These are phyloP conservation scores for Colletotrichum liriopes DNA, from an alignment of 2,329 filamentous ascomycete genomes.

Conservation along the genomic window DNA sequence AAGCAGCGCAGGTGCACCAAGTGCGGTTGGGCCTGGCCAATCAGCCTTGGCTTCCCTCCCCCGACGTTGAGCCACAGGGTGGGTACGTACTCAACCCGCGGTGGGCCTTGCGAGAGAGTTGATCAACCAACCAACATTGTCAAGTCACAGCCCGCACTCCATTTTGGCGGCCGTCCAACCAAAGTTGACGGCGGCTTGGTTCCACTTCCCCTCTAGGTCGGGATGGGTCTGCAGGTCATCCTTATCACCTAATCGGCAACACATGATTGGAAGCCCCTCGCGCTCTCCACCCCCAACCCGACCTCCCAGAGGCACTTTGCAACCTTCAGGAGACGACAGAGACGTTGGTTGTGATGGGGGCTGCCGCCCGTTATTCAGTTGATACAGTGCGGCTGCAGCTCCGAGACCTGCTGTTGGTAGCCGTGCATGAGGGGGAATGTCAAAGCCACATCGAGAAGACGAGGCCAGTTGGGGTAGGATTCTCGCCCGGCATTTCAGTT, in stretches of 20 bases:
- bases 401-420: conserved; percentile 34
- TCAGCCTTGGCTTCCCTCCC: conserved; percentile 15
- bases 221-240: conserved; percentile 6
- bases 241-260: conserved; percentile 24
- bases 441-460: background rate
- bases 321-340: conserved; percentile 2
- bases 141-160: background rate
- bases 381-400: conserved; percentile 34
- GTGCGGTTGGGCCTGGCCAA: conserved; percentile 32
- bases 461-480: conserved; percentile 21
- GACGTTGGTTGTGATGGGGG: background rate
- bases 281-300: conserved; percentile 4
- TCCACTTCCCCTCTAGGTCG: background rate
- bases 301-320: conserved; percentile 20
- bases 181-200: conserved; percentile 3
- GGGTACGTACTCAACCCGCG: background rate
- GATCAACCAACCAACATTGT: conserved; percentile 4
- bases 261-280: conserved; percentile 38
- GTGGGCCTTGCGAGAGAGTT: background rate
- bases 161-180: conserved; percentile 4
- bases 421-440: conserved; percentile 27
- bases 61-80: background rate
- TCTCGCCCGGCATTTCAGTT: conserved; percentile 3
- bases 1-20: conserved; percentile 18
- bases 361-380: background rate